These are phyloP conservation scores for Neoarthrinium moseri DNA, from an alignment of 2,329 filamentous ascomycete species.

Conservation along the genomic window DNA sequence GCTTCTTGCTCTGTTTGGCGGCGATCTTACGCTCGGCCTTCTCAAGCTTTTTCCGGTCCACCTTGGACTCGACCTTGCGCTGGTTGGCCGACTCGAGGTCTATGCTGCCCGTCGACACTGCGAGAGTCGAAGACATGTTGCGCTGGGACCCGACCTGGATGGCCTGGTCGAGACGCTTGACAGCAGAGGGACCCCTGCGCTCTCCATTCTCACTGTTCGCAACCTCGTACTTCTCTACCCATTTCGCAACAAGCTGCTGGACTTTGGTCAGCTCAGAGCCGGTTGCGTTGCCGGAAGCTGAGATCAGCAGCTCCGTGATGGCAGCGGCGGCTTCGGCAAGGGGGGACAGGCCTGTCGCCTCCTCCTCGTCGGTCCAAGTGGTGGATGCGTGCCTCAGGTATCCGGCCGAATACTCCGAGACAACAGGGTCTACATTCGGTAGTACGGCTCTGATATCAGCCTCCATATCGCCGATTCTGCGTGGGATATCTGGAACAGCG, in stretches of 20 bases:
- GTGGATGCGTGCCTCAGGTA: conserved; percentile 93
- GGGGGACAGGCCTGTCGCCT: conserved; percentile 68
- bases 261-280: conserved; percentile 73
- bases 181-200: conserved; percentile 70
- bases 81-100: conserved; percentile 92
- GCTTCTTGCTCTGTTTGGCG: conserved; percentile 97
- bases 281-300: conserved; percentile 83
- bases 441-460: conserved; percentile 81
- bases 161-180: conserved; percentile 86
- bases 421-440: conserved; percentile 81
- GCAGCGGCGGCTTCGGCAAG: conserved; percentile 80
- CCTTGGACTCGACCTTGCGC: conserved; percentile 94
- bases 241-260: conserved; percentile 81
- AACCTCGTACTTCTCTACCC: conserved; percentile 78
- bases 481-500: too few species aligned
- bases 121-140: conserved; percentile 94
- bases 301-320: conserved; percentile 86
- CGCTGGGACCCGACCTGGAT: conserved; percentile 91
- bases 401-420: conserved; percentile 90
- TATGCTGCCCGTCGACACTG: conserved; percentile 78
- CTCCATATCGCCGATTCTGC: conserved; percentile 61
- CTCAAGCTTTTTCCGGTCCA: conserved; percentile 98
- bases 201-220: conserved; percentile 73
- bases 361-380: conserved; percentile 73
- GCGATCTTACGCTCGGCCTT: conserved; percentile 98